Evolutionary conservation across 164 flowering plant genomes (phyloP).

Genomic region (Protea cynaroides): DNA sequence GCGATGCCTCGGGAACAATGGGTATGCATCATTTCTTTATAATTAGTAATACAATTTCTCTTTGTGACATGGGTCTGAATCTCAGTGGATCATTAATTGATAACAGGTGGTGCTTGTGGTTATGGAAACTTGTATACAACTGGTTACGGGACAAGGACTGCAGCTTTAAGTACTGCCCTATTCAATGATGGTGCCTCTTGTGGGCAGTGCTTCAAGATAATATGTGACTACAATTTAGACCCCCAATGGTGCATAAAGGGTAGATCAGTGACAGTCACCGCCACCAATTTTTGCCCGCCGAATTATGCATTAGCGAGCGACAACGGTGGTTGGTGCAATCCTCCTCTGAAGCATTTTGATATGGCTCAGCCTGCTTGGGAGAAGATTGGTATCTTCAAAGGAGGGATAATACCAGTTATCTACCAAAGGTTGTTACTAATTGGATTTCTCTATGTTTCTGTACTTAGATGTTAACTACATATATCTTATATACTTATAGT

Average conservation of each 20-base stretch:
- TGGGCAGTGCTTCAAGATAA: conserved; percentile 70
- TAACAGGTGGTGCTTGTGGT: conserved; percentile 72
- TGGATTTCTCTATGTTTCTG: too few species aligned
- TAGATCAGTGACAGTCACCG: conserved; percentile 63
- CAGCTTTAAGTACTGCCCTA: conserved; percentile 77
- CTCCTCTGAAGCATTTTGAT: conserved; percentile 82
- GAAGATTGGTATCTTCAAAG: conserved; percentile 70
- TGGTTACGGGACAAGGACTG: conserved; percentile 64
- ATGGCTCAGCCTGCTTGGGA: conserved; percentile 98
- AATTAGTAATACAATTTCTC: not conserved
- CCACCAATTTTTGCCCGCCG: conserved; percentile 93
- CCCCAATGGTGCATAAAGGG: conserved; percentile 68
- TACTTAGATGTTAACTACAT: too few species aligned
- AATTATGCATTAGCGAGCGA: conserved; percentile 65
- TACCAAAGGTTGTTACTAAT: conserved; percentile 47
- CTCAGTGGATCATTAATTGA: not conserved
- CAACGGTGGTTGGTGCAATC: conserved; percentile 96
- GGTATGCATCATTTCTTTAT: conserved; percentile 31
- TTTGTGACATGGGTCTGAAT: conserved; percentile 8
- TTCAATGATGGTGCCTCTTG: conserved; percentile 81
- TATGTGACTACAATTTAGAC: conserved; percentile 51
- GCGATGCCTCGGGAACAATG: conserved; percentile 81
- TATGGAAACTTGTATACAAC: conserved; percentile 62
- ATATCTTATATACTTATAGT: not conserved
- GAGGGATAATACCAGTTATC: conserved; percentile 77